phyloP scores from a whole-genome alignment of 2,329 filamentous ascomycete genomes.

The Trichoderma citrinoviride region DNA sequence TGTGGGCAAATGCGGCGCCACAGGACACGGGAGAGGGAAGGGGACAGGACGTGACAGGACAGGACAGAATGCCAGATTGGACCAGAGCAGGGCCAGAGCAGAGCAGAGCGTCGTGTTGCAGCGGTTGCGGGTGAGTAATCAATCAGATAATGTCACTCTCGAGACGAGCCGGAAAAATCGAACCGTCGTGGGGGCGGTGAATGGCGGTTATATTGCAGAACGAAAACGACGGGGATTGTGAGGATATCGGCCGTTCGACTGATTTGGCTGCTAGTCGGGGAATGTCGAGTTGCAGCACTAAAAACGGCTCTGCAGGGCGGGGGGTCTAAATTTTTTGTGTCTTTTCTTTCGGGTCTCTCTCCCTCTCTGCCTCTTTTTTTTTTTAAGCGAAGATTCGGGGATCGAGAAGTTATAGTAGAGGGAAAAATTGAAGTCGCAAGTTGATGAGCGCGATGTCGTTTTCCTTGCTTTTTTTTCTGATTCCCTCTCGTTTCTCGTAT shows the following conservation, averaged over 20 bases:
- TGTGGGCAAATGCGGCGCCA: background rate
- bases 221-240: constrained; percentile 16
- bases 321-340: background rate
- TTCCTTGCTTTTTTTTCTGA: too few species aligned
- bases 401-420: too few species aligned
- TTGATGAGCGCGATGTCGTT: too few species aligned
- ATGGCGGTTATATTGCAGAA: constrained; percentile 18
- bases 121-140: constrained; percentile 12
- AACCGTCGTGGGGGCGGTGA: constrained; percentile 19
- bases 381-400: too few species aligned
- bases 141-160: constrained; percentile 19
- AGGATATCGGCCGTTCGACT: constrained; percentile 19
- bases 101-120: constrained; percentile 2
- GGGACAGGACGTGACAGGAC: too few species aligned
- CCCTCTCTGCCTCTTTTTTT: background rate
- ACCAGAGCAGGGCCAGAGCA: too few species aligned
- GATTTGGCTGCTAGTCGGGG: constrained; percentile 16
- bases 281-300: constrained; percentile 22
- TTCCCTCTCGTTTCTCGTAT: too few species aligned
- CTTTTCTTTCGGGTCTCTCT: background rate
- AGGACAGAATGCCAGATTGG: too few species aligned
- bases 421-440: too few species aligned
- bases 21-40: background rate
- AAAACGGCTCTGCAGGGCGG: constrained; percentile 12
- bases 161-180: constrained; percentile 14